Evolutionary conservation across 2,329 filamentous ascomycete species (phyloP).

Genomic region (Aspergillus udagawae): DNA sequence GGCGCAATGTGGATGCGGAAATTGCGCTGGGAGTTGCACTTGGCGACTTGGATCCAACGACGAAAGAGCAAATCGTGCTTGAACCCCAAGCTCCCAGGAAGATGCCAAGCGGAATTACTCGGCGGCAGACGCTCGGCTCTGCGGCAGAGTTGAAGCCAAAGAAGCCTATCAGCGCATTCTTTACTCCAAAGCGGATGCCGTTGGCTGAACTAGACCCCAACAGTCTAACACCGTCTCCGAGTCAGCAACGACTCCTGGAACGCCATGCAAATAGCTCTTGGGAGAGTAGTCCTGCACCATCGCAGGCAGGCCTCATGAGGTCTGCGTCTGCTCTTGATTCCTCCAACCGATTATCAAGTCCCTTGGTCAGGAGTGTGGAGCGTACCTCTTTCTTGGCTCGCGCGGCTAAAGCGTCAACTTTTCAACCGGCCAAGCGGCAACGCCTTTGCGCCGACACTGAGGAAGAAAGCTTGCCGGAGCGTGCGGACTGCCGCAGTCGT

Average conservation of each 20-base stretch:
- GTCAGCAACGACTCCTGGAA: constrained; percentile 57
- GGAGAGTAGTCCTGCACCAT: constrained; percentile 49
- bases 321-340: constrained; percentile 34
- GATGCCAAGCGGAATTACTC: constrained; percentile 31
- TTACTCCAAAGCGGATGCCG: constrained; percentile 60
- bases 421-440: constrained; percentile 48
- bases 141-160: constrained; percentile 54
- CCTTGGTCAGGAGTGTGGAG: constrained; percentile 38
- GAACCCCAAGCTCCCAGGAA: constrained; percentile 31
- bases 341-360: constrained; percentile 38
- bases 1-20: constrained; percentile 63
- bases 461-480: constrained; percentile 30
- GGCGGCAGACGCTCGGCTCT: constrained; percentile 40
- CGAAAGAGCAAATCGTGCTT: constrained; percentile 61
- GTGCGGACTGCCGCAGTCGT: constrained; percentile 39
- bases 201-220: constrained; percentile 66
- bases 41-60: constrained; percentile 86
- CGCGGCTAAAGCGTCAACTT: constrained; percentile 37
- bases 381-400: constrained; percentile 38
- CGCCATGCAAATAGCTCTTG: constrained; percentile 52
- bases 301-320: constrained; percentile 31
- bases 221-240: constrained; percentile 62
- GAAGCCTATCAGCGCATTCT: constrained; percentile 61
- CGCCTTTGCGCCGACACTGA: constrained; percentile 49
- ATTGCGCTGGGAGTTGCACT: constrained; percentile 69